Conservation (phyloP, 148 eudicot genomes). For the Vaccinium darrowii region DNA sequence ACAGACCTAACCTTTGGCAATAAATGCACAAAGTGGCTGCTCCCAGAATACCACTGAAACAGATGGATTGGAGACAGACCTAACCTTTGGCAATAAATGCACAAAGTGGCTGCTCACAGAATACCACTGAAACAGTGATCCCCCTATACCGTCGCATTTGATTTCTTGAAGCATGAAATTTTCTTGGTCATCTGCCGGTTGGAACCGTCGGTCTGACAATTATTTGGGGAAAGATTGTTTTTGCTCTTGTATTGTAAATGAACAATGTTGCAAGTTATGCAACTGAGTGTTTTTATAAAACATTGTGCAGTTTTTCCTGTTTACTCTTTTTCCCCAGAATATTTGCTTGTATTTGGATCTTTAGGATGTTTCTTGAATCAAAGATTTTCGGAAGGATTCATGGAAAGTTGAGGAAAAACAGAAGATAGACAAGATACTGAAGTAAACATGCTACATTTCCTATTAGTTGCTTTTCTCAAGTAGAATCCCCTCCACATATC, state of each 20-base stretch:
- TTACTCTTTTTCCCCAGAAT: background rate
- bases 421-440: background rate
- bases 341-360: background rate
- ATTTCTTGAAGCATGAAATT: slow-evolving; percentile 32
- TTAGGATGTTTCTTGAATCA: background rate
- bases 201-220: background rate
- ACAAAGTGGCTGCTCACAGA: too few species aligned
- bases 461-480: too few species aligned
- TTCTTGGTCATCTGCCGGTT: slow-evolving; percentile 9
- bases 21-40: too few species aligned
- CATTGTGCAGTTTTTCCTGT: slow-evolving; percentile 12
- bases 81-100: too few species aligned
- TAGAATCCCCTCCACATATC: too few species aligned
- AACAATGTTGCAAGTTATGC: background rate
- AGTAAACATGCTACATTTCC: background rate
- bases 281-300: background rate
- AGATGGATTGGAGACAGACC: too few species aligned
- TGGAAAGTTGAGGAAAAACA: background rate
- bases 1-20: too few species aligned
- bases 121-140: too few species aligned
- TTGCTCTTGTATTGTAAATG: slow-evolving; percentile 16
- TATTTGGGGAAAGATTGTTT: slow-evolving; percentile 16
- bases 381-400: background rate
- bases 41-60: too few species aligned
- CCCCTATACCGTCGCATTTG: too few species aligned